Base-by-base conservation (phyloP, 768 basidiomycete species). In the Calocybe cyanea region DNA sequence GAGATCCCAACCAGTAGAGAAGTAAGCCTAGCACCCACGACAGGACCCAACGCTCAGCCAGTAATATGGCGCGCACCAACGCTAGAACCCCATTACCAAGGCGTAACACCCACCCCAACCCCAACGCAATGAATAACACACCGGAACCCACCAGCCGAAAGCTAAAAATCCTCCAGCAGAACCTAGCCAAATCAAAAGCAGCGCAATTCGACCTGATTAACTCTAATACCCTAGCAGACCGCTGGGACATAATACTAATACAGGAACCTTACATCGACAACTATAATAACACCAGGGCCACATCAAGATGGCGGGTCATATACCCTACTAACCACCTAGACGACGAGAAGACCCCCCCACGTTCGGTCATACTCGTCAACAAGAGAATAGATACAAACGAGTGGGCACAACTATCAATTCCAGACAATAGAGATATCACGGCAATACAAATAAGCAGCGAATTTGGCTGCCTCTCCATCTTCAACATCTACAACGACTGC, bases 321-420 rank as follows among this genome's bases (percentile, higher is more conserved):
- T 46, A 38, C 31, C 38, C 37, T 3, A 32, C n/a, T 10, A 18
- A 13, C 3, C 37, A 37, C 7, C 6, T 15, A 7, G 18, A 30
- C 2, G 28, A 39, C 28, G 3, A 3, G 2, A 32, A 32, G n/a
- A 33, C 15, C 2, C 4, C 17, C 2, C 14, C 19, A 6, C n/a
- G 44, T 13, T 34, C 44, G 2, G 25, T 41, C 5, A 40, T 41
- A 24, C 15, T 38, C 11, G 46, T 47, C 6, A 47, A 30, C 15
- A 35, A 9, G 13, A 10, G 13, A 19, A 9, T 47, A 17, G n/a
- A 28, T 18, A 47, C 46, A 17, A 20, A 34, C 9, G 21, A 7
- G 2, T 48, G 46, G 46, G 39, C 2, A 14, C 7, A 33, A n/a
- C 13, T 43, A 21, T 24, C 30, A 14, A 21, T 42, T 6, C 14